Evolutionary conservation across 2,329 filamentous ascomycete species (phyloP).

Genomic region (Huntiella savannae): DNA sequence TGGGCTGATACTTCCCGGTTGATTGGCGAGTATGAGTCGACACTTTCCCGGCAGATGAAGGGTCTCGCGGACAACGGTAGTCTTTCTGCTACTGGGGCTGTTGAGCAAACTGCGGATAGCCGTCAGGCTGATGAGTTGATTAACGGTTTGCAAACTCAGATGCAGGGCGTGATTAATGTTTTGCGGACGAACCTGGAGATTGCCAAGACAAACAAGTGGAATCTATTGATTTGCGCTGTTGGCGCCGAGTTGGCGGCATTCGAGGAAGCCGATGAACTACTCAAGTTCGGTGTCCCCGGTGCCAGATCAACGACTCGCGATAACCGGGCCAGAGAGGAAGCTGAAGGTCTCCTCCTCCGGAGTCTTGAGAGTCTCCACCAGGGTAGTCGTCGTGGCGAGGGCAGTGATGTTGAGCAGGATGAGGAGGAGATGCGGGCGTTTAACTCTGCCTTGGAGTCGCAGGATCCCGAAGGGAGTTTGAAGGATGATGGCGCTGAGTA

Average conservation of each 20-base stretch:
- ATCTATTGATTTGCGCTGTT: slow-evolving; percentile 54
- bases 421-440: background rate
- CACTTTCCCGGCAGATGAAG: slow-evolving; percentile 37
- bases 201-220: slow-evolving; percentile 49
- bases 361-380: slow-evolving; percentile 1
- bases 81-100: background rate
- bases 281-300: slow-evolving; percentile 22
- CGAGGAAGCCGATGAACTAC: slow-evolving; percentile 36
- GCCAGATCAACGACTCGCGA: slow-evolving; percentile 13
- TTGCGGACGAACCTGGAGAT: slow-evolving; percentile 34
- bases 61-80: slow-evolving; percentile 13
- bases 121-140: slow-evolving; percentile 22
- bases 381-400: background rate
- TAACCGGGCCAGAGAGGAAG: background rate
- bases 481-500: background rate
- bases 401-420: background rate
- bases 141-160: slow-evolving; percentile 30
- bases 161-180: slow-evolving; percentile 35
- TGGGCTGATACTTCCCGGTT: slow-evolving; percentile 45
- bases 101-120: slow-evolving; percentile 5
- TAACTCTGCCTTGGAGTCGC: no score
- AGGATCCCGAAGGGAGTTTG: background rate
- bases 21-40: slow-evolving; percentile 45
- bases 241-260: slow-evolving; percentile 56
- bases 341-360: slow-evolving; percentile 12